Evolutionary conservation across 1,284 basidiomycete genomes (phyloP), one percentile per base, ranked within the genome.

Genomic region (Agroathelia rolfsii): DNA sequence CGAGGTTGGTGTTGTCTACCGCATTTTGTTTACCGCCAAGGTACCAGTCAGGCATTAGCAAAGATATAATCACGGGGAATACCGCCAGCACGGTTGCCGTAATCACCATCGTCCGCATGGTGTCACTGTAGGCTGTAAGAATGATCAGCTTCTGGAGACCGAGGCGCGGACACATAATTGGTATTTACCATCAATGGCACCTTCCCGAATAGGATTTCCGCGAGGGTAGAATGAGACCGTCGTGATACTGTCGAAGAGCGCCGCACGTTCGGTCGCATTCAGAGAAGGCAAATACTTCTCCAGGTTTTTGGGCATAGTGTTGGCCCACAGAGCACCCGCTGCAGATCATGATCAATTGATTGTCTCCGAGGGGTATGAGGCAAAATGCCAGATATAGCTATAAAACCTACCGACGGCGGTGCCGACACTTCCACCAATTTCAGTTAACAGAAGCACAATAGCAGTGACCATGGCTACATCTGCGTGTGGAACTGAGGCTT

Each of bases 391-490:
- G n/a, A n/a, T n/a, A n/a, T n/a, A n/a, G n/a, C n/a, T 17, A 48
- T 48, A 35, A 40, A 35, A 57, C 64, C 6, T 37, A 72, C 69
- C 69, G 30, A 79, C 64, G 5, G 78, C 78, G 16, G 62, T 69
- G n/a, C 84, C 82, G 12, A 83, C 64, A 1, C 72, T 72, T 12
- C 76, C 76, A 28, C 84, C 85, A 39, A 86, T 76, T 52, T 89
- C 84, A 7, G 81, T 79, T 45, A 84, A 68, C 23, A 92, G 66
- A 20, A 90, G 62, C 10, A 89, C 74, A 41, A 89, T 64, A 1
- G 88, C 87, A 4, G 82, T 90, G 34, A 81, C 80, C 43, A 80
- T 76, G 0, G 84, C 87, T 13, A 90, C 76, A 44, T 90, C 84
- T 17, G 59, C 53, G 49, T 86, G 85, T 1, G 75, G 62, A 2